Evolutionary conservation across 257 asterid genomes (phyloP).

Genomic region (Haberlea rhodopensis): DNA sequence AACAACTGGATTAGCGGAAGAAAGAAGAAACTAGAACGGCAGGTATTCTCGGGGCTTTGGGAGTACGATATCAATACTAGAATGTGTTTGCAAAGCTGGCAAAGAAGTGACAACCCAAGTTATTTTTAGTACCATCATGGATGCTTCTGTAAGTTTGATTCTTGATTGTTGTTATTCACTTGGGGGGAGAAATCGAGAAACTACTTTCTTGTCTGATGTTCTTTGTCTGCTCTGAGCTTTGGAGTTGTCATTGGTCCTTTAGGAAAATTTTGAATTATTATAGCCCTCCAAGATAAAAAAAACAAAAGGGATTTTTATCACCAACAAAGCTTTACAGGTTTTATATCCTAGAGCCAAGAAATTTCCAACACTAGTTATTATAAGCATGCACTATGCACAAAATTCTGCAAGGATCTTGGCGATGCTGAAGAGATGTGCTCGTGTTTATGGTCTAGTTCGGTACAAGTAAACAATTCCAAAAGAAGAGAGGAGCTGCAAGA

Average conservation of each 20-base stretch:
- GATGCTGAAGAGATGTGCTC: conserved; percentile 48
- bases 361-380: conserved; percentile 7
- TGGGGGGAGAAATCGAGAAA: conserved; percentile 38
- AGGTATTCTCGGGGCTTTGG: conserved; percentile 82
- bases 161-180: conserved; percentile 37
- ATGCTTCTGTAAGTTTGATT: conserved; percentile 18
- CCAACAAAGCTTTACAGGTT: conserved; percentile 5
- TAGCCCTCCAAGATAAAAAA: conserved; percentile 33
- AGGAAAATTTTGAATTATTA: conserved; percentile 26
- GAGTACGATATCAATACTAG: conserved; percentile 69
- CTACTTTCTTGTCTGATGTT: conserved; percentile 10
- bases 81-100: conserved; percentile 76
- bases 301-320: conserved; percentile 4
- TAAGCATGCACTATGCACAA: conserved; percentile 20
- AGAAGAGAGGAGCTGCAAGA: conserved; percentile 24
- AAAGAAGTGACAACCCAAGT: conserved; percentile 29
- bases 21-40: conserved; percentile 72
- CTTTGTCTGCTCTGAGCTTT: conserved; percentile 29
- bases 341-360: neutral
- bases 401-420: conserved; percentile 25
- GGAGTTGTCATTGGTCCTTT: conserved; percentile 36
- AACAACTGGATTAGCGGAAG: conserved; percentile 86
- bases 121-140: conserved; percentile 44
- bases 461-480: conserved; percentile 6
- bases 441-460: conserved; percentile 31